Evolutionary conservation across 345 rosid genomes (phyloP), one percentile per base, ranked within the genome.

Genomic region (Arabis alpina): DNA sequence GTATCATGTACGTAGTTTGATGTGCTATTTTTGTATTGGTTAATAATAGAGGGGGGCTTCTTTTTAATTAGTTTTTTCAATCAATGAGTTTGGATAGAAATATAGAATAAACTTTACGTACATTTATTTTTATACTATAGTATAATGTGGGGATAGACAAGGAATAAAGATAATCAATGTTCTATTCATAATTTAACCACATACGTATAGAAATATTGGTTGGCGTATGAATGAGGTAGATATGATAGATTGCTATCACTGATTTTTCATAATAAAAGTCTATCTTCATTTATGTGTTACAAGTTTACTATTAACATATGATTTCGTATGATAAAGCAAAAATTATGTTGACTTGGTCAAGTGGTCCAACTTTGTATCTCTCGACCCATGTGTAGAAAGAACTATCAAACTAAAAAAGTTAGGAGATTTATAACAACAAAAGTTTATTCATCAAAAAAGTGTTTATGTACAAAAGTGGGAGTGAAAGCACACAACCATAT

Each of bases 161-260:
- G n/a, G 2, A 63, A 48, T 11, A 36, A 11, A 6, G 45, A 55
- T 49, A 10, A 39, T 55, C 37, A 19, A 28, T 51, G 15, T 57
- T 56, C 14, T 27, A 39, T 39, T 54, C 70, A 37, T 64, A 47
- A 12, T 63, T 44, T 39, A 55, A 55, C 27, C 36, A 72, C 7
- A 19, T 6, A 50, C 12, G 25, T 70, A 25, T 28, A 60, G 40
- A 28, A 13, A 28, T 70, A 27, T 39, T 66, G 56, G 54, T 34
- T 60, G 51, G 59, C 74, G 60, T 70, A 70, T 40, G 43, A 51
- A 51, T 61, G 67, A 51, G 67, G 67, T 50, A 25, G 52, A 61
- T 71, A 47, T 19, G 54, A 41, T 39, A n/a, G 58, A 49, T 25
- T 39, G 11, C 11, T 72, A 6, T 24, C 50, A 54, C 40, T 15